These are phyloP conservation scores for Cytospora chrysosperma DNA, from an alignment of 2,329 filamentous ascomycete species.

Conservation along the genomic window DNA sequence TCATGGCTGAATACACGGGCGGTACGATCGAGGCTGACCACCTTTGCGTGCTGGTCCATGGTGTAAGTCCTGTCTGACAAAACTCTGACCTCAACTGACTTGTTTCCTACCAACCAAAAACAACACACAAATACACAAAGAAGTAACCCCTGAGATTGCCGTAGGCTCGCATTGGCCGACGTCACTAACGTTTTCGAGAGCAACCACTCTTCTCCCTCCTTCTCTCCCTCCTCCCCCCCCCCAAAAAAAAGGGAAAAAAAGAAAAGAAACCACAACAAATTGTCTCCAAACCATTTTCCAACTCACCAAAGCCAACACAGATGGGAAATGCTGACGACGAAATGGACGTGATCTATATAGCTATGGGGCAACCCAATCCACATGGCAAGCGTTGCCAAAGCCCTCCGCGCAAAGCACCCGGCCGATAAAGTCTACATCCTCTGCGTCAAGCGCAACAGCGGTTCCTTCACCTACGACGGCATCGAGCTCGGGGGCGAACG, in stretches of 20 bases:
- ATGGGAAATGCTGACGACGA: constrained; percentile 17
- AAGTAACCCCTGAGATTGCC: background rate
- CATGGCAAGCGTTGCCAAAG: constrained; percentile 65
- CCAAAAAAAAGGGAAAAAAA: no score
- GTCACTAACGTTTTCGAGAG: background rate
- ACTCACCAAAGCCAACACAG: no score
- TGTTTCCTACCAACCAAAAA: background rate
- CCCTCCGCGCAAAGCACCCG: constrained; percentile 59
- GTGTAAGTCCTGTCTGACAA: constrained; percentile 50
- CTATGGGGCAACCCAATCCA: constrained; percentile 80
- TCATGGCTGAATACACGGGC: constrained; percentile 49
- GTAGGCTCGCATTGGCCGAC: constrained; percentile 13
- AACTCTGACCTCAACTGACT: background rate
- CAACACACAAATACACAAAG: no score
- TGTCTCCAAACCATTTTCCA: no score
- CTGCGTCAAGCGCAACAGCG: constrained; percentile 69
- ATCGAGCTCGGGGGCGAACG: constrained; percentile 68
- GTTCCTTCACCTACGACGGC: constrained; percentile 70
- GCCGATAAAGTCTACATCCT: constrained; percentile 68
- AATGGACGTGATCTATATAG: constrained; percentile 34
- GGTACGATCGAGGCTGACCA: constrained; percentile 60
- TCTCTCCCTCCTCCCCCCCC: no score
- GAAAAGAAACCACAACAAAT: background rate
- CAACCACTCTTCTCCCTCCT: no score
- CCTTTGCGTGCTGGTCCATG: constrained; percentile 75